phyloP scores from a whole-genome alignment of 441 rosid species.

The Gossypium schwendimanii region DNA sequence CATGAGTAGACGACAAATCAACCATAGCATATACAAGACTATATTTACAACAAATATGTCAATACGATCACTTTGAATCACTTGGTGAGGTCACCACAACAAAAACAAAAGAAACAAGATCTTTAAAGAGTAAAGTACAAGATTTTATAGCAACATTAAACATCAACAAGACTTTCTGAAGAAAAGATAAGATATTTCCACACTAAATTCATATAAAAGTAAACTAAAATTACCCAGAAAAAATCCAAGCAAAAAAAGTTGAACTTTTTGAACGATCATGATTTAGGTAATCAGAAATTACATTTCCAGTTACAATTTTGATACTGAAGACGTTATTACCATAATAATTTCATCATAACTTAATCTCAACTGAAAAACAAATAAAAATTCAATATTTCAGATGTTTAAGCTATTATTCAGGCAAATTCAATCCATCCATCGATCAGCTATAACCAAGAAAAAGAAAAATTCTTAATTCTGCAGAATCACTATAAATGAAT shows the following conservation, averaged over 20 bases:
- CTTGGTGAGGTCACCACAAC: not conserved
- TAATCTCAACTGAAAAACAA: not conserved
- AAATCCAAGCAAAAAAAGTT: not conserved
- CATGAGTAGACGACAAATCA: not conserved
- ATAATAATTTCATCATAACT: not conserved
- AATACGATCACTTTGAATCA: not conserved
- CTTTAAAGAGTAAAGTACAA: not conserved
- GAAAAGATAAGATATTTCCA: not conserved
- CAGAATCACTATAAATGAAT: not conserved
- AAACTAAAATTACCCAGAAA: not conserved
- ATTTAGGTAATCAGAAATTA: not conserved
- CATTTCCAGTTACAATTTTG: not conserved
- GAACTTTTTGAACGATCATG: not conserved
- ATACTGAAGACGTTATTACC: not conserved
- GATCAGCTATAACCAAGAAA: not conserved
- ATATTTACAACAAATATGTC: not conserved
- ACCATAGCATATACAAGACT: not conserved
- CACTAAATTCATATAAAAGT: constrained; percentile 3
- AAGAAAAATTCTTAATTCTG: not conserved
- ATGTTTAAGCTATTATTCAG: not conserved
- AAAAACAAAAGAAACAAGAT: not conserved
- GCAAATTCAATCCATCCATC: not conserved
- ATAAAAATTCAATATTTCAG: not conserved
- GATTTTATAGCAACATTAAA: not conserved
- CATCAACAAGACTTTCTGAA: not conserved